These are phyloP conservation scores for Phyllosticta capitalensis DNA, from an alignment of 2,329 filamentous ascomycete species.

Conservation along the genomic window DNA sequence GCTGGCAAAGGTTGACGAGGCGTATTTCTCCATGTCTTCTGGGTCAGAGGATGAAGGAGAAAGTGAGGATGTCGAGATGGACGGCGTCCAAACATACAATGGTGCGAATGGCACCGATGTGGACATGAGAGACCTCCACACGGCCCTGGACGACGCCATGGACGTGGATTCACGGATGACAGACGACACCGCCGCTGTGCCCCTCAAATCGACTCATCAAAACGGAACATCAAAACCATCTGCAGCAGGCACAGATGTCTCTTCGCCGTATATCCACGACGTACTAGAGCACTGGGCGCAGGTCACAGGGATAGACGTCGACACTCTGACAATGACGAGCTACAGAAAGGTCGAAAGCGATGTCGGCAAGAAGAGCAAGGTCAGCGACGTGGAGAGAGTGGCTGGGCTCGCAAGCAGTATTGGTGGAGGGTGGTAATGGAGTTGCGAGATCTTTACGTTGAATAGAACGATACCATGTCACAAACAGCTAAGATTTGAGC, in stretches of 20 bases:
- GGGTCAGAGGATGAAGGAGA: constrained; percentile 39
- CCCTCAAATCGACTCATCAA: background rate
- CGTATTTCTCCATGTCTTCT: constrained; percentile 67
- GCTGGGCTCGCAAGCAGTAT: constrained; percentile 83
- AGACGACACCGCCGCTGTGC: background rate
- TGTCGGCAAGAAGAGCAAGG: constrained; percentile 65
- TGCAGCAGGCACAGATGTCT: constrained; percentile 47
- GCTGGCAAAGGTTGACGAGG: constrained; percentile 47
- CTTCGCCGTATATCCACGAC: constrained; percentile 54
- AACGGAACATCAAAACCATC: background rate
- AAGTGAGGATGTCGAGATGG: constrained; percentile 24
- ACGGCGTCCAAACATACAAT: constrained; percentile 11
- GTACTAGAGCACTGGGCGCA: constrained; percentile 67
- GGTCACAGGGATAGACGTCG: constrained; percentile 59
- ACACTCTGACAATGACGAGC: constrained; percentile 71
- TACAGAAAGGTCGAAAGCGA: constrained; percentile 92
- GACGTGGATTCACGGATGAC: background rate
- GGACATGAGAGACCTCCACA: background rate
- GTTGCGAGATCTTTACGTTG: no score
- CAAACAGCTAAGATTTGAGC: no score
- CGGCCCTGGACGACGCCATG: background rate
- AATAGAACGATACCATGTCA: no score
- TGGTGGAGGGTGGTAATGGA: constrained; percentile 77
- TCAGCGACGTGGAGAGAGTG: constrained; percentile 67
- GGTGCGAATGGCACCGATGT: constrained; percentile 1